Percentiles rank a stretch among this genome's conserved stretches.
phyloP scores from a whole-genome alignment of 805 yeast species.

The Helenozyma rhizophorensis region DNA sequence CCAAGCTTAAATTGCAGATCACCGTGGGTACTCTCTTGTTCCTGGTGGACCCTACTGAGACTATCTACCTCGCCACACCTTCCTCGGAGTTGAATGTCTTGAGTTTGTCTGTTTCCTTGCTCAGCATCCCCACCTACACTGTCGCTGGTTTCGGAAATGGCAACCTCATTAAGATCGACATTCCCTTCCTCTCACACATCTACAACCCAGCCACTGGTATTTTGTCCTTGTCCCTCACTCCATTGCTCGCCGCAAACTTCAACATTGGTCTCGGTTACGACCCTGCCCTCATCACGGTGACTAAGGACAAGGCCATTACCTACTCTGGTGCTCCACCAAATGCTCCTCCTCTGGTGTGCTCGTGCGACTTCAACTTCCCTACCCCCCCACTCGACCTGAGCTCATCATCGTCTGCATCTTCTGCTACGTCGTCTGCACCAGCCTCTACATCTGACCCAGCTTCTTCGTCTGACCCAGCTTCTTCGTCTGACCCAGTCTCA shows the following conservation, averaged over 20 bases:
- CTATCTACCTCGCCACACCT: constrained; percentile 1
- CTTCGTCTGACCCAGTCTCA: too few species aligned
- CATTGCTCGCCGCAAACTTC: background rate
- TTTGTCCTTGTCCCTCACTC: constrained; percentile 3
- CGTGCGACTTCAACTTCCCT: constrained; percentile 3
- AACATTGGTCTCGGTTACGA: constrained; percentile 2
- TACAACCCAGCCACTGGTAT: constrained; percentile 8
- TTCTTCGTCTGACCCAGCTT: too few species aligned
- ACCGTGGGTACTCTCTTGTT: background rate
- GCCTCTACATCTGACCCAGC: too few species aligned
- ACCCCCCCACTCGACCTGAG: too few species aligned
- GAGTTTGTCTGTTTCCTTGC: background rate
- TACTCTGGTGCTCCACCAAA: constrained; percentile 4
- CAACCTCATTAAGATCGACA: constrained; percentile 1
- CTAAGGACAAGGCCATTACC: background rate
- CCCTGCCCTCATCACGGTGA: background rate
- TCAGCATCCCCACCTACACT: background rate
- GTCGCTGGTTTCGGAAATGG: constrained; percentile 3
- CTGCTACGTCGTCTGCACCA: too few species aligned
- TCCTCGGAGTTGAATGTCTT: background rate
- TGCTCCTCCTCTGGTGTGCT: constrained; percentile 1
- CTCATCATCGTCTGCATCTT: too few species aligned
- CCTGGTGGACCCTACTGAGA: background rate
- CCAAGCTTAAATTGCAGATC: background rate
- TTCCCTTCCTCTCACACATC: background rate